Base-by-base conservation (phyloP, 2,329 filamentous ascomycete species). In the Penicillium fuscoglaucum region DNA sequence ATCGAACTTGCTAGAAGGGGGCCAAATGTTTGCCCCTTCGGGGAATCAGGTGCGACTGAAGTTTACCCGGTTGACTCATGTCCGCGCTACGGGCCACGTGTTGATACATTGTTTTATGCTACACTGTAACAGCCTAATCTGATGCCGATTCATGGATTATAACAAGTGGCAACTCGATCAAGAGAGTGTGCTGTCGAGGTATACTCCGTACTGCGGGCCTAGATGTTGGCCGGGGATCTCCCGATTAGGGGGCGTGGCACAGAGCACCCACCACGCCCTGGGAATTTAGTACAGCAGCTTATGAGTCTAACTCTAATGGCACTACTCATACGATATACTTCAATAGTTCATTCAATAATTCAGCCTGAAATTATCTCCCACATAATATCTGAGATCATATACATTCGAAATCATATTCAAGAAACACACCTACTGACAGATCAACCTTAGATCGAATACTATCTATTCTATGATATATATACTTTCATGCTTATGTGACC, bases 1-100 rank as follows among this genome's bases (percentile, higher is more conserved):
- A 66, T 70, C 68, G 72, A 74, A 73, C 49, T 65, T 72, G 63
- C 66, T 70, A 69, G 72, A 73, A 73, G 48, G 35, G 35, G 56
- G 63, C 41, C 41, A 58, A 56, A 60, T 47, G 55, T 45, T 50
- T 26, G 49, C 52, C 46, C 60, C 51, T 57, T 57, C n/a, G 24
- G 31, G 41, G 19, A 53, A 44, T 26, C 15, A 21, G 13, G 8
- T 19, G n/a, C 13, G 8, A n/a, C n/a, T 47, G 17, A 29, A 43
- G 37, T 56, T 51, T 50, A 44, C 29, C 39, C 46, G 52, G 52
- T 39, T 44, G 54, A 52, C 53, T 54, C 43, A 50, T 33, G 33
- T 59, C 61, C 55, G 60, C 28, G 15, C 15, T 19, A 52, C 10
- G 17, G 40, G 55, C 44, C 43, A 53, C 53, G 43, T 52, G 45